Evolutionary conservation across 164 flowering plant genomes (phyloP).

Genomic region (Liriodendron chinense): DNA sequence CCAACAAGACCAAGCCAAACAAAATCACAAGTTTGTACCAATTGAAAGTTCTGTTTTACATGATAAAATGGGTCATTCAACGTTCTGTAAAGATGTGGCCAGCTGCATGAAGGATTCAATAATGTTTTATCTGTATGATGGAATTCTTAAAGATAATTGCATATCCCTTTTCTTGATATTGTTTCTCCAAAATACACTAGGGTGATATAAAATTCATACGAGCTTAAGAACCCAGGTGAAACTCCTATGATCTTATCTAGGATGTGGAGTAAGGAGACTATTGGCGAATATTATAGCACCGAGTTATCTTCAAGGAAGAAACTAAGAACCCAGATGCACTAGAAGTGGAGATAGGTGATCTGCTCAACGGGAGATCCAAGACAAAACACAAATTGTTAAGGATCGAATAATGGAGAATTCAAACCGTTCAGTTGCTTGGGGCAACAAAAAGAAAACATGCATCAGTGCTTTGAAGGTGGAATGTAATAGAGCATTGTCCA

Average conservation of each 20-base stretch:
- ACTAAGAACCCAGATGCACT: background rate
- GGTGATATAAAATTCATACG: background rate
- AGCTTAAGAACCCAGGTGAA: background rate
- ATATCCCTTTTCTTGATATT: background rate
- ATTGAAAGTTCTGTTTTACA: background rate
- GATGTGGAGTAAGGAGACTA: background rate
- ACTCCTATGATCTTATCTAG: background rate
- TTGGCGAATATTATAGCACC: background rate
- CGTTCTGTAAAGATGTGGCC: background rate
- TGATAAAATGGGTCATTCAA: background rate
- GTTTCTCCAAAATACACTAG: background rate
- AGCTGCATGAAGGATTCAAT: background rate
- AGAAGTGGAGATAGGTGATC: background rate
- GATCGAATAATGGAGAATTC: too few relatives aligned
- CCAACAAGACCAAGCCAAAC: background rate
- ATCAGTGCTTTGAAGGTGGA: background rate
- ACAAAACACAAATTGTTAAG: background rate
- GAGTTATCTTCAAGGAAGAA: background rate
- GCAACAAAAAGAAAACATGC: background rate
- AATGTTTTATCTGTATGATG: background rate
- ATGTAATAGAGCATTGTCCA: too few relatives aligned
- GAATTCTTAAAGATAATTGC: background rate
- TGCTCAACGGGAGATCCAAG: background rate
- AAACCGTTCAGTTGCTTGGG: too few relatives aligned
- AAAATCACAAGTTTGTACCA: background rate